Evolutionary conservation across 1,284 basidiomycete genomes (phyloP).

Genomic region (Malassezia restricta): DNA sequence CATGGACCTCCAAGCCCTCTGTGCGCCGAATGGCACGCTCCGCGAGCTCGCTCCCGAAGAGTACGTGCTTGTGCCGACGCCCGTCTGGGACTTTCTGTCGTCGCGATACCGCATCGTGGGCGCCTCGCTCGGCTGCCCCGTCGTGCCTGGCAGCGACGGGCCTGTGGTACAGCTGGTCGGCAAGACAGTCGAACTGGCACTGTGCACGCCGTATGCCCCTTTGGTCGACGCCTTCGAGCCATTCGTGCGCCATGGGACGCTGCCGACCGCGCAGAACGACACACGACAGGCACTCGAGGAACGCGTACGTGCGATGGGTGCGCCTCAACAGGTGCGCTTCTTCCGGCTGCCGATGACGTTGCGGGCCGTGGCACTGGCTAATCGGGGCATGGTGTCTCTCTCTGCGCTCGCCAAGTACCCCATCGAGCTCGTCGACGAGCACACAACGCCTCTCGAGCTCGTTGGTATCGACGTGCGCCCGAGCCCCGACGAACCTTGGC

Average conservation of each 20-base stretch:
- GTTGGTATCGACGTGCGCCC: constrained; percentile 41
- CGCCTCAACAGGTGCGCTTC: constrained; percentile 24
- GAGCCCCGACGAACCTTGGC: constrained; percentile 29
- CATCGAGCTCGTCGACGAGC: constrained; percentile 33
- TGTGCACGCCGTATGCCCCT: constrained; percentile 19
- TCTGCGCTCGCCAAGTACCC: constrained; percentile 13
- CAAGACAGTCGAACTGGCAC: constrained; percentile 56
- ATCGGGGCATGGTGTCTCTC: neutral
- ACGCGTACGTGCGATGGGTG: constrained; percentile 19
- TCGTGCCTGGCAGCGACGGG: constrained; percentile 50
- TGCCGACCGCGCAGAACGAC: constrained; percentile 25
- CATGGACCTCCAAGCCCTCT: constrained; percentile 60
- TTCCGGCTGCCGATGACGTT: constrained; percentile 21
- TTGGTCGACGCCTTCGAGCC: constrained; percentile 16
- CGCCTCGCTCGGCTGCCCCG: constrained; percentile 55
- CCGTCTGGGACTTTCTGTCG: constrained; percentile 60
- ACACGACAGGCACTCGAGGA: constrained; percentile 28
- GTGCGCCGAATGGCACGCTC: constrained; percentile 49
- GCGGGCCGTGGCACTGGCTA: constrained; percentile 12
- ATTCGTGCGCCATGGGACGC: neutral
- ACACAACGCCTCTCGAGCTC: constrained; percentile 35
- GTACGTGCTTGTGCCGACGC: constrained; percentile 63
- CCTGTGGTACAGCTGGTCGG: constrained; percentile 13
- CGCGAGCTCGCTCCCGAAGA: constrained; percentile 56
- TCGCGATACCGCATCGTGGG: constrained; percentile 60